Base-by-base conservation (phyloP, 176 grass and related monocot genomes). In the Paspalum vaginatum region DNA sequence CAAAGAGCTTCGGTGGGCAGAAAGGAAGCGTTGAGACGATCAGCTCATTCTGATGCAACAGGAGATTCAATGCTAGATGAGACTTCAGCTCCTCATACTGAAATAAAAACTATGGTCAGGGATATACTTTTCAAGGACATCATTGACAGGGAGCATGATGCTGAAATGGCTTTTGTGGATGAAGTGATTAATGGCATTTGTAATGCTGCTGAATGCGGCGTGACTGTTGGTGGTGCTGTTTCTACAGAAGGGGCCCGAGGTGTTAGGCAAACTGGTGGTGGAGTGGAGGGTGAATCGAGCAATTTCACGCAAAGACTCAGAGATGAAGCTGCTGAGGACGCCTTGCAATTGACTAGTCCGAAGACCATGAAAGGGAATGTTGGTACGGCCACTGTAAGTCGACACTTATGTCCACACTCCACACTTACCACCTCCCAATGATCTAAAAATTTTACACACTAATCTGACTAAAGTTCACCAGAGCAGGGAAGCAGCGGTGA, bases 51-150 rank as follows among this genome's bases (percentile, higher is more conserved):
- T 51, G 85, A 4, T 53, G 72, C 58, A 76, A 51, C 55, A 83
- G 68, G 51, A 81, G 61, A 22, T 76, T 66, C 57, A 49, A 62
- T 16, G 59, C 11, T 68, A 17, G 11, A 38, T 75, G 68, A 39
- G 83, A 89, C 69, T 61, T 52, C 21, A 58, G 85, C 56, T 26
- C 26, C 62, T 78, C 81, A 96, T 83, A 61, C 50, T 54, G 75
- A 90, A 73, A 88, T 92, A 83, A 92, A 83, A 83, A 60, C 59
- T 57, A 81, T 86, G 80, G 87, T 96, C 70, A 92, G 84, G 75
- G 85, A 92, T 75, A 82, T 90, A 70, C 41, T 96, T 49, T 71
- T 90, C 69, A 70, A 72, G 61, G 91, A 86, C 39, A 79, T 72
- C 59, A 89, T 77, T 69, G 79, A 65, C 21, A 68, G 32, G 80